Evolutionary conservation across 192 early-diverging fungal species (phyloP).

Genomic region (Coemansia sp.): DNA sequence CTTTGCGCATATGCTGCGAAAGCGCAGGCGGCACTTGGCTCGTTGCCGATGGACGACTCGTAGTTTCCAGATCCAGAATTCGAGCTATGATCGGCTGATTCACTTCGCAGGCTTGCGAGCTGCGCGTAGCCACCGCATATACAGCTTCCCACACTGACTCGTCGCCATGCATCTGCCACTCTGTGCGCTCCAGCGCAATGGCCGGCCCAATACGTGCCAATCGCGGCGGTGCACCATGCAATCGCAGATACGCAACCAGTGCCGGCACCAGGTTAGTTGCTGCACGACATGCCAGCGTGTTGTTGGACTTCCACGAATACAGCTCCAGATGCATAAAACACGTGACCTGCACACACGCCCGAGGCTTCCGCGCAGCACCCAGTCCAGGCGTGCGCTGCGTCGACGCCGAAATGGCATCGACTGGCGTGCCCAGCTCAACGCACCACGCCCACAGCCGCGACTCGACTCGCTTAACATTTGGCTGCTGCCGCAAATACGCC

Average conservation of each 20-base stretch:
- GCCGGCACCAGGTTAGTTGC: conserved; percentile 46
- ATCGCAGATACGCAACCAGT: conserved; percentile 44
- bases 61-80: conserved; percentile 13
- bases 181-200: conserved; percentile 35
- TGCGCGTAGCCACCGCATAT: conserved; percentile 5
- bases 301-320: conserved; percentile 41
- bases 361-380: conserved; percentile 5
- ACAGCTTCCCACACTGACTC: conserved; percentile 3
- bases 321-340: conserved; percentile 51
- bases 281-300: conserved; percentile 37
- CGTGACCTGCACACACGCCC: conserved; percentile 44
- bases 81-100: conserved; percentile 12
- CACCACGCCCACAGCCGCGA: conserved; percentile 53
- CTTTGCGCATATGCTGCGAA: conserved; percentile 24
- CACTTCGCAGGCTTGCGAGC: background rate
- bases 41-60: background rate
- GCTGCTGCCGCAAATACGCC: conserved; percentile 30
- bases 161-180: conserved; percentile 16
- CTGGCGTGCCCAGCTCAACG: conserved; percentile 46
- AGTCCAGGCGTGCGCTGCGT: background rate
- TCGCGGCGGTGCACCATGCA: conserved; percentile 43
- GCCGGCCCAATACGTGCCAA: conserved; percentile 36
- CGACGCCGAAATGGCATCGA: conserved; percentile 16
- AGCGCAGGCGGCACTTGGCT: background rate
- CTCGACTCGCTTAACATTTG: conserved; percentile 24